Conservation (phyloP, 306 rosid genomes). For the Corylus heterophylla region DNA sequence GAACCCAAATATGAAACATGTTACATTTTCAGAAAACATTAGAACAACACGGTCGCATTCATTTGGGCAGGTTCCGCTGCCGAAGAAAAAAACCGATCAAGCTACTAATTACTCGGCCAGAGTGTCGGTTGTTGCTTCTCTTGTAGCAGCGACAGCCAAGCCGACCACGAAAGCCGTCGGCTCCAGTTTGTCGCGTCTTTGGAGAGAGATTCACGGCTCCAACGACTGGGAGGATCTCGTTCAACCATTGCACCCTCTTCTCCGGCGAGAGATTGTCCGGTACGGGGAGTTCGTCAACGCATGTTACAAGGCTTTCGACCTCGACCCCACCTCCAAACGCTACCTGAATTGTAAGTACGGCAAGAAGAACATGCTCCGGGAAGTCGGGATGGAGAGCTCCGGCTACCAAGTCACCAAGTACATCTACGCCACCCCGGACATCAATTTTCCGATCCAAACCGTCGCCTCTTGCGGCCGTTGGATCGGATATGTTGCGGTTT, state of each 20-base stretch:
- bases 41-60: constrained; percentile 43
- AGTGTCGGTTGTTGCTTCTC: constrained; percentile 28
- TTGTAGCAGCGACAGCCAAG: constrained; percentile 12
- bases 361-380: constrained; percentile 57
- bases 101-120: not conserved
- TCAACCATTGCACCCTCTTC: constrained; percentile 80
- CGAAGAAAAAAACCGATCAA: constrained; percentile 20
- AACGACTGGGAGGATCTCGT: constrained; percentile 77
- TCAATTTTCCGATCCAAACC: constrained; percentile 52
- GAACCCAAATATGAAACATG: constrained; percentile 31
- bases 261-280: constrained; percentile 68
- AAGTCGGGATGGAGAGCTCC: constrained; percentile 59
- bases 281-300: constrained; percentile 76
- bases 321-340: constrained; percentile 69
- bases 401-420: constrained; percentile 81
- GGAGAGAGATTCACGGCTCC: constrained; percentile 83
- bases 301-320: constrained; percentile 83
- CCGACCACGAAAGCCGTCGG: not conserved
- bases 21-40: constrained; percentile 41
- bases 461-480: constrained; percentile 60
- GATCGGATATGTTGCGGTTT: constrained; percentile 80
- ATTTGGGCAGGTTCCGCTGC: constrained; percentile 54
- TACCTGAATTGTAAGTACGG: constrained; percentile 81
- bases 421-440: constrained; percentile 83
- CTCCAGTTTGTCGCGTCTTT: constrained; percentile 31